Evolutionary conservation across 169 alveolate species (phyloP).

Genomic region (Plasmodium sp.): DNA sequence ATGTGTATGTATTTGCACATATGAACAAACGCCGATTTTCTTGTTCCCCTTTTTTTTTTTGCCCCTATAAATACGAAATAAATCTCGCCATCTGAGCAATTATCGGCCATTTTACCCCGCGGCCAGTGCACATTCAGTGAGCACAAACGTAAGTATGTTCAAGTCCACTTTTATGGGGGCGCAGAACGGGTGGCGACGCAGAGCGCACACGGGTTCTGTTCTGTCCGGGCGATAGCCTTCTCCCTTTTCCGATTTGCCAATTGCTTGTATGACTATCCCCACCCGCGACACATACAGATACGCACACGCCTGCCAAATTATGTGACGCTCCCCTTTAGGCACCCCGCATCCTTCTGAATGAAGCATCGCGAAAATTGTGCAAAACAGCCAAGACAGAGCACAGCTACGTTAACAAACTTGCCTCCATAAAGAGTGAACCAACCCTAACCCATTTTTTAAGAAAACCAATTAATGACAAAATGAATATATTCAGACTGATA

Average conservation of each 20-base stretch:
- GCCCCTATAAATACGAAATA: not conserved
- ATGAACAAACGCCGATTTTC: not conserved
- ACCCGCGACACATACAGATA: not conserved
- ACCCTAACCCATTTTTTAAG: not conserved
- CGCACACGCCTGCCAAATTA: not conserved
- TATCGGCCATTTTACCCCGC: not conserved
- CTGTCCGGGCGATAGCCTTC: no score
- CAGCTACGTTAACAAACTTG: not conserved
- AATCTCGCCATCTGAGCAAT: not conserved
- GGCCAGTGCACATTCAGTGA: not conserved
- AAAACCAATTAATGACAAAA: constrained; percentile 79
- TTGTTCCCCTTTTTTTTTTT: not conserved
- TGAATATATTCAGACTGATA: constrained; percentile 93
- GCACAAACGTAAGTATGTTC: not conserved
- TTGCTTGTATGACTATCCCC: not conserved
- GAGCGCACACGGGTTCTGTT: not conserved
- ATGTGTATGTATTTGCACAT: not conserved
- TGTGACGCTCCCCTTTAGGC: not conserved
- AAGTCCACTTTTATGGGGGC: not conserved
- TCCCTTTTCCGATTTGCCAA: not conserved
- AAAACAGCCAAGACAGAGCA: not conserved
- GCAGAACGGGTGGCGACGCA: not conserved
- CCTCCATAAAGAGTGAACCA: not conserved
- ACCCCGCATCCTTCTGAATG: not conserved
- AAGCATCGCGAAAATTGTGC: not conserved